Percentiles rank a stretch among this genome's conserved stretches.
Conservation (phyloP, 73 alveolate genomes). For the Paramecium sexaurelia region DNA sequence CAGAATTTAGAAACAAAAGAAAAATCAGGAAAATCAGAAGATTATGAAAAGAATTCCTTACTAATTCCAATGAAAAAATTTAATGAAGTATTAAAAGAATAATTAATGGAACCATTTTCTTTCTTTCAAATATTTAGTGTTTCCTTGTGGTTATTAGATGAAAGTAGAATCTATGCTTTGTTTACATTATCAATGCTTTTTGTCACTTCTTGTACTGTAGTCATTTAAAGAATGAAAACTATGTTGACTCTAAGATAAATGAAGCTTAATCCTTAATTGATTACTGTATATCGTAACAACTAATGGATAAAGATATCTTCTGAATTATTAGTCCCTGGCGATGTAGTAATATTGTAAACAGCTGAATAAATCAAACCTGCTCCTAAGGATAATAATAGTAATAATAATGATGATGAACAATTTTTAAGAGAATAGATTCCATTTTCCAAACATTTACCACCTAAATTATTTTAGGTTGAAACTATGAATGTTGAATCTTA, state of each 20-base stretch:
- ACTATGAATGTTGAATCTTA: constrained; percentile 66
- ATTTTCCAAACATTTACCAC: constrained; percentile 38
- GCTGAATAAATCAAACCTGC: constrained; percentile 76
- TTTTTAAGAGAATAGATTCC: constrained; percentile 55
- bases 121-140: constrained; percentile 96
- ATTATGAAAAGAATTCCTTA: constrained; percentile 59
- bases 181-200: constrained; percentile 90
- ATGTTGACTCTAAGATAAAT: constrained; percentile 92
- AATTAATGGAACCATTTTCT: constrained; percentile 89
- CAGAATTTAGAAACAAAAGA: neutral
- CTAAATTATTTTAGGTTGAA: constrained; percentile 33
- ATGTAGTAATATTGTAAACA: constrained; percentile 75
- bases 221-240: constrained; percentile 91
- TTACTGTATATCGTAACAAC: constrained; percentile 79
- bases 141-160: constrained; percentile 96
- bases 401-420: constrained; percentile 69
- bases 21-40: neutral
- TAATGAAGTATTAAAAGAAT: constrained; percentile 60
- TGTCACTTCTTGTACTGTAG: constrained; percentile 93
- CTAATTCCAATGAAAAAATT: constrained; percentile 67
- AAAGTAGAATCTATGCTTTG: constrained; percentile 93
- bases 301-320: constrained; percentile 82
- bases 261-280: constrained; percentile 91
- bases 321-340: constrained; percentile 92
- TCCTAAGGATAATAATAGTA: constrained; percentile 65